These are phyloP conservation scores for Fusarium illudens DNA, from an alignment of 2,329 filamentous ascomycete species.

Conservation along the genomic window DNA sequence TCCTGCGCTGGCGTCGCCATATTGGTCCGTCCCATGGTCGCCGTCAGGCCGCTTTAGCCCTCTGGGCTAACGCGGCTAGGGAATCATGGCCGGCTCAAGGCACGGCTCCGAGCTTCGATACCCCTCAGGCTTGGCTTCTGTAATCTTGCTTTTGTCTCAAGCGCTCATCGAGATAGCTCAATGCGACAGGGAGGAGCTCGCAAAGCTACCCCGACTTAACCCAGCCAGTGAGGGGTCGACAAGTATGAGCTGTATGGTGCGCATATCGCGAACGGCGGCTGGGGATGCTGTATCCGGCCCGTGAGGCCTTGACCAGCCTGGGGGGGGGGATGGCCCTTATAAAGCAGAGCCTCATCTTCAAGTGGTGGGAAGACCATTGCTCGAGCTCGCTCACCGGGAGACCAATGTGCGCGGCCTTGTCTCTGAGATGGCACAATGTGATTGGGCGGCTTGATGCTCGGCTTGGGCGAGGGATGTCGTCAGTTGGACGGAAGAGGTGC, in stretches of 20 bases:
- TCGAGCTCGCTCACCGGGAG: constrained; percentile 5
- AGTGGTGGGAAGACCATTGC: constrained; percentile 6
- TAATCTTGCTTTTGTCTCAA: constrained; percentile 20
- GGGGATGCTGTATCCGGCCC: constrained; percentile 13
- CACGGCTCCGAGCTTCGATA: constrained; percentile 7
- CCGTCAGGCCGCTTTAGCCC: constrained; percentile 29
- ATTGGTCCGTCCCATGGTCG: constrained; percentile 24
- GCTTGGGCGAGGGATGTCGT: constrained; percentile 19
- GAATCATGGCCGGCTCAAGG: constrained; percentile 3
- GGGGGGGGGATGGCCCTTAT: not conserved
- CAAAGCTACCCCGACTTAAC: constrained; percentile 14
- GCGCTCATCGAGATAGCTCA: not conserved
- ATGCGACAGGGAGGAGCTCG: constrained; percentile 12
- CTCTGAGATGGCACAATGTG: constrained; percentile 23
- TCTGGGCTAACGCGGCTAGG: constrained; percentile 24
- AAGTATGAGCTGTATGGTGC: constrained; percentile 24
- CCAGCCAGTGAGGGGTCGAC: constrained; percentile 25
- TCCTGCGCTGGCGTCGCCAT: constrained; percentile 19
- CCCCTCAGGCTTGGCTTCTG: constrained; percentile 16
- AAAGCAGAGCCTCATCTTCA: constrained; percentile 31
- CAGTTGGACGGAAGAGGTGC: constrained; percentile 29
- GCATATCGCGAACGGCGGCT: constrained; percentile 15
- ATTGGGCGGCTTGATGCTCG: constrained; percentile 22
- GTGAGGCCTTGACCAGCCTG: constrained; percentile 9
- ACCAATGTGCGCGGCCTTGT: constrained; percentile 17